Base-by-base conservation (phyloP, 1,284 basidiomycete species). In the Tetrapyrgos nigripes region DNA sequence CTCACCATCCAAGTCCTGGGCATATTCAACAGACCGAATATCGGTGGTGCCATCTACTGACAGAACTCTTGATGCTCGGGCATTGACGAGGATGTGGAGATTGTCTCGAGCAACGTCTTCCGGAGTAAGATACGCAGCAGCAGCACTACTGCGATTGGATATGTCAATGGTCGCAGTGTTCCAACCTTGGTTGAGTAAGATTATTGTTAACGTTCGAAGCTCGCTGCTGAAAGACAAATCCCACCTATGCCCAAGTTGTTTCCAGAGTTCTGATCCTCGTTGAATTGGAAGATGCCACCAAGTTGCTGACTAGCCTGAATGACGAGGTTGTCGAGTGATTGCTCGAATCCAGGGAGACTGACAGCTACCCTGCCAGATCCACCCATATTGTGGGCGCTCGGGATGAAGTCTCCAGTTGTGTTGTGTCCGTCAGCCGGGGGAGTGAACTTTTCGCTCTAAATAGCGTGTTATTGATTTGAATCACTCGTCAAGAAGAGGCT, bases 151-250 rank as follows among this genome's bases (percentile, higher is more conserved):
- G 26, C 68, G 60, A 4, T 44, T 48, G 11, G 61, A 58, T 21
- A 55, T 37, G n/a, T 60, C 53, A 27, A 68, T 55, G 21, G 56
- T 59, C 10, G 56, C 49, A 50, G 68, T 65, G 0, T 44, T 19
- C 65, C 66, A 69, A 14, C 62, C 66, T 67, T 14, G 28, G 23
- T 33, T 8, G 8, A 8, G 31, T 76, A 17, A 60, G 62, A 27
- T 77, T 60, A 47, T 83, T 33, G 31, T 33, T 33, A 33, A 80
- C 62, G 77, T 71, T 3, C 83, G 82, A 10, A 83, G 71, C 55
- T 68, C 65, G n/a, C 66, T 66, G 17, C 28, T 21, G 64, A 19
- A 19, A 19, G n/a, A n/a, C n/a, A n/a, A n/a, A n/a, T n/a, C n/a
- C n/a, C 47, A 73, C 72, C 71, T 19, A 74, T n/a, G n/a, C 75